A percentile compares a stretch with the other conserved stretches of the same genome.
These are phyloP conservation scores for Xylariaceae sp. DNA, from an alignment of 2,329 filamentous ascomycete genomes.

Conservation along the genomic window DNA sequence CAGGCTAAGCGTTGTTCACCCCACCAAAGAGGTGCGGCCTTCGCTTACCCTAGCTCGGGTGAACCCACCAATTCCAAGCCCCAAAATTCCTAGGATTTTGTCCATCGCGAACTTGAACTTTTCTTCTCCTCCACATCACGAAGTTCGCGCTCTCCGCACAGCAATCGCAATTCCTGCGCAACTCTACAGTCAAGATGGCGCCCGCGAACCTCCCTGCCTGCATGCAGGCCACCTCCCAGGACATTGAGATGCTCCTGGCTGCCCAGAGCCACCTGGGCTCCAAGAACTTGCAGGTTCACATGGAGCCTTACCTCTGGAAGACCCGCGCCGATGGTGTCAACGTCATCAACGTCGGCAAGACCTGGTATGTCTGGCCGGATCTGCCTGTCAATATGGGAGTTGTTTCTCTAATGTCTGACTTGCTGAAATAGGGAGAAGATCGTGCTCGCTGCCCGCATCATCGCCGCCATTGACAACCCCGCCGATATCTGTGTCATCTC, in stretches of 20 bases:
- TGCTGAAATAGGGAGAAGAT: conserved; percentile 86
- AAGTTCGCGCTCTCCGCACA: conserved; percentile 30
- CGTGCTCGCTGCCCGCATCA: conserved; percentile 96
- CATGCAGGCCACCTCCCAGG: conserved; percentile 96
- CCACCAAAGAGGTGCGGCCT: conserved; percentile 8
- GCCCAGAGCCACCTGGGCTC: conserved; percentile 94
- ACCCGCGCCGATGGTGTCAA: conserved; percentile 98
- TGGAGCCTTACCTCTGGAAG: conserved; percentile 99
- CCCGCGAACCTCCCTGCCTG: conserved; percentile 87
- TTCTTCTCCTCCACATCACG: conserved; percentile 33
- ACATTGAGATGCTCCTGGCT: conserved; percentile 99
- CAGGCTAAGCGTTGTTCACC: background rate
- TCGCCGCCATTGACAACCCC: conserved; percentile 98
- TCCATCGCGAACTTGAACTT: conserved; percentile 46
- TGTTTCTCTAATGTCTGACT: conserved; percentile 6
- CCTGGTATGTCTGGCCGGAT: conserved; percentile 61
- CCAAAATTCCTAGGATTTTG: conserved; percentile 22
- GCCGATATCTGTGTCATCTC: conserved; percentile 99
- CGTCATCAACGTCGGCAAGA: conserved; percentile 99
- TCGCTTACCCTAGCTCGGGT: conserved; percentile 23
- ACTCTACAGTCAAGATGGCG: conserved; percentile 70
- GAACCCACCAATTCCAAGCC: conserved; percentile 23
- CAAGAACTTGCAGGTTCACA: conserved; percentile 99
- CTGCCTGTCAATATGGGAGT: background rate
- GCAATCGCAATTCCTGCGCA: conserved; percentile 25